Evolutionary conservation across 352 stramenopile species (phyloP).

Genomic region (Pythium myriotylum): DNA sequence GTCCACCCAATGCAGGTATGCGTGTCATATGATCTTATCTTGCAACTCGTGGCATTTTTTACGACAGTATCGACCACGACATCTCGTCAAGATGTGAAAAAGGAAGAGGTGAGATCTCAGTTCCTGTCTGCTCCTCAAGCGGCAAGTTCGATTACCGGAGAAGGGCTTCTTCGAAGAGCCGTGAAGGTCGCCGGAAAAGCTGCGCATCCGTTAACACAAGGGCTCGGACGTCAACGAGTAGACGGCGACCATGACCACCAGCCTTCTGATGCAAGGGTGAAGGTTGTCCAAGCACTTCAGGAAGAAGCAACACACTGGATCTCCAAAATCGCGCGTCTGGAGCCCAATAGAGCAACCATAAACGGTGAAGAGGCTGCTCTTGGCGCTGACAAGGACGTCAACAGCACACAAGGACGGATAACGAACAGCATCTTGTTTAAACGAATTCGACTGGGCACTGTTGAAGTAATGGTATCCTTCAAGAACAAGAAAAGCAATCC

Average conservation of each 20-base stretch:
- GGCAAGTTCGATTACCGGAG: conserved; percentile 27
- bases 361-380: neutral
- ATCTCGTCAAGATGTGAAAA: conserved; percentile 52
- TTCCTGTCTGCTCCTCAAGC: conserved; percentile 46
- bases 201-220: conserved; percentile 52
- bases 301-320: conserved; percentile 54
- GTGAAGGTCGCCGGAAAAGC: conserved; percentile 68
- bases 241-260: conserved; percentile 18
- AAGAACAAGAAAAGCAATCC: conserved; percentile 67
- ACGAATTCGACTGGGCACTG: conserved; percentile 71
- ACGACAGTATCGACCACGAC: conserved; percentile 26
- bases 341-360: conserved; percentile 5
- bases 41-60: conserved; percentile 71
- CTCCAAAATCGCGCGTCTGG: conserved; percentile 26
- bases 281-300: conserved; percentile 34
- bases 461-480: conserved; percentile 82
- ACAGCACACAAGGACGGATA: conserved; percentile 44
- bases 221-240: conserved; percentile 30
- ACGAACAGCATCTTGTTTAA: conserved; percentile 79
- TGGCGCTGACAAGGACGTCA: conserved; percentile 26
- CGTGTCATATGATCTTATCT: conserved; percentile 77
- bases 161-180: conserved; percentile 57
- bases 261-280: conserved; percentile 1
- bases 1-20: conserved; percentile 86
- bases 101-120: conserved; percentile 62